A percentile compares a stretch with the other conserved stretches of the same genome.
These are phyloP conservation scores for Pseudogymnoascus sp. DNA, from an alignment of 2,329 filamentous ascomycete genomes.

Conservation along the genomic window DNA sequence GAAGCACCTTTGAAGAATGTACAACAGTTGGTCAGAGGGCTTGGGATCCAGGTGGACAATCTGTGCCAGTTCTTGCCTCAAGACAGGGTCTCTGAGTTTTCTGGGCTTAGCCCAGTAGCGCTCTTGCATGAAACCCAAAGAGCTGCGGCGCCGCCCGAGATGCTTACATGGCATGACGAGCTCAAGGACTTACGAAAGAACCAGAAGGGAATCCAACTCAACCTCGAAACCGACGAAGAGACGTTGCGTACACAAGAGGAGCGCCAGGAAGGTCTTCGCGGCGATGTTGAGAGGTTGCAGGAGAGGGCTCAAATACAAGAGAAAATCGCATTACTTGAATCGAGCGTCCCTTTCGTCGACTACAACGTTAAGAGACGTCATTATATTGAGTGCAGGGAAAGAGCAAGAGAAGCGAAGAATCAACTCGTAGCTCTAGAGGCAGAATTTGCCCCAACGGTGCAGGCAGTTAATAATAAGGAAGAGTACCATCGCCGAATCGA, in stretches of 20 bases:
- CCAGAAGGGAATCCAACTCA: constrained; percentile 57
- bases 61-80: constrained; percentile 95
- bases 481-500: constrained; percentile 55
- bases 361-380: constrained; percentile 50
- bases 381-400: constrained; percentile 46
- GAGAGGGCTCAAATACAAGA: constrained; percentile 65
- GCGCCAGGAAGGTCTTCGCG: constrained; percentile 65
- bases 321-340: constrained; percentile 57
- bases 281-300: constrained; percentile 74
- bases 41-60: constrained; percentile 95
- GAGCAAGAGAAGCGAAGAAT: constrained; percentile 45
- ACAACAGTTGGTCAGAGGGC: constrained; percentile 56
- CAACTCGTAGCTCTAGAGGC: constrained; percentile 55
- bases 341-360: constrained; percentile 56
- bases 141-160: constrained; percentile 75
- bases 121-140: constrained; percentile 79
- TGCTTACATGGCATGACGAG: constrained; percentile 69
- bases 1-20: constrained; percentile 57
- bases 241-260: constrained; percentile 60
- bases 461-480: constrained; percentile 63
- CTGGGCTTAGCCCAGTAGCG: constrained; percentile 71
- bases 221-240: constrained; percentile 53
- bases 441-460: constrained; percentile 59
- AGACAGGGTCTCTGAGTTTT: constrained; percentile 92
- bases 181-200: constrained; percentile 64